These are phyloP conservation scores for Pisolithus thermaeus DNA, from an alignment of 1,284 basidiomycete species.

Conservation along the genomic window DNA sequence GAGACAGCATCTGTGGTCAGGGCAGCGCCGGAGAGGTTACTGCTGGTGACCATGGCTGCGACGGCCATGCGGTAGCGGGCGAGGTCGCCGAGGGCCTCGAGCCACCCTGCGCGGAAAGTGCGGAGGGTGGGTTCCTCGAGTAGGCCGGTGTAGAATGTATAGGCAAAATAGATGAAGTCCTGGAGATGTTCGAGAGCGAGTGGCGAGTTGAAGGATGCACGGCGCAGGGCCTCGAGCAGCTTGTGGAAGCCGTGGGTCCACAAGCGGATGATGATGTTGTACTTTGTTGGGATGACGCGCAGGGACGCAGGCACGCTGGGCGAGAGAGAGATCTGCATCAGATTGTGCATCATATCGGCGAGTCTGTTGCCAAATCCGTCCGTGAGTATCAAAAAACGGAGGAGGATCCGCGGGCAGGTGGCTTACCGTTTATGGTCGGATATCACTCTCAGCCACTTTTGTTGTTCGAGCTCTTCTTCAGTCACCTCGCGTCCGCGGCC, in stretches of 20 bases:
- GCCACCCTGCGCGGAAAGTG: slow-evolving; percentile 79
- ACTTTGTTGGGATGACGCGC: slow-evolving; percentile 85
- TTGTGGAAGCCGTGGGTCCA: slow-evolving; percentile 93
- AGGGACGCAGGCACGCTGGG: slow-evolving; percentile 84
- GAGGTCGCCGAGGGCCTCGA: slow-evolving; percentile 94
- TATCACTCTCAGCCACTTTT: slow-evolving; percentile 62
- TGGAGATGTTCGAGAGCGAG: slow-evolving; percentile 73
- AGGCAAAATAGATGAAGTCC: slow-evolving; percentile 93
- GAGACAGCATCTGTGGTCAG: slow-evolving; percentile 46
- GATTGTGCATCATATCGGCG: slow-evolving; percentile 83
- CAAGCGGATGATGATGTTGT: slow-evolving; percentile 90
- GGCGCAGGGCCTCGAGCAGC: slow-evolving; percentile 84
- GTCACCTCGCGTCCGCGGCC: slow-evolving; percentile 30
- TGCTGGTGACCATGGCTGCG: slow-evolving; percentile 59
- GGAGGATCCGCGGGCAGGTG: slow-evolving; percentile 8
- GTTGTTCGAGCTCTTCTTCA: slow-evolving; percentile 53
- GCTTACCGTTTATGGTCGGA: slow-evolving; percentile 67
- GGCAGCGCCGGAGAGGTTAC: slow-evolving; percentile 30
- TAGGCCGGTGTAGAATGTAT: slow-evolving; percentile 88
- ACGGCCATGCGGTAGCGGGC: slow-evolving; percentile 94
- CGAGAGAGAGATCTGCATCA: slow-evolving; percentile 82
- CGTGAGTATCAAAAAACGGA: slow-evolving; percentile 2
- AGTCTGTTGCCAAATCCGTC: slow-evolving; percentile 45
- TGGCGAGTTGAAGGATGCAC: slow-evolving; percentile 62
- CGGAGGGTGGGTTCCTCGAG: slow-evolving; percentile 76